Percentiles rank a stretch among this genome's conserved stretches.
phyloP scores from a whole-genome alignment of 805 yeast species.

The Wickerhamomyces kurtzmanii region DNA sequence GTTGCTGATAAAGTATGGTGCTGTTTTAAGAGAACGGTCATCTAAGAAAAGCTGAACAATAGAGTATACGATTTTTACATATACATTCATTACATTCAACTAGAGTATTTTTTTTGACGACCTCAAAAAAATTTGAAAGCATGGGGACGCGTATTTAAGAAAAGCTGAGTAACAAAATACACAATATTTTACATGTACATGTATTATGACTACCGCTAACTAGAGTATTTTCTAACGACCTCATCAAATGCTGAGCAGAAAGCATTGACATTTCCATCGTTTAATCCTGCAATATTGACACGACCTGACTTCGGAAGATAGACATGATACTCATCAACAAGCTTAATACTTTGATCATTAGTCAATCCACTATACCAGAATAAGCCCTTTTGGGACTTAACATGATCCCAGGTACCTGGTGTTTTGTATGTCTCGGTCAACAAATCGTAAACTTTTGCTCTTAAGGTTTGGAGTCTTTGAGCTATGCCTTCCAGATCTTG shows the following conservation, averaged over 20 bases:
- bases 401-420: constrained; percentile 68
- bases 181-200: not conserved
- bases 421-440: constrained; percentile 41
- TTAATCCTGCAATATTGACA: constrained; percentile 72
- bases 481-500: constrained; percentile 61
- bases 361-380: constrained; percentile 72
- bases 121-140: too few species aligned
- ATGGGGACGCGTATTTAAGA: too few species aligned
- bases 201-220: not conserved
- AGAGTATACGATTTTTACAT: too few species aligned
- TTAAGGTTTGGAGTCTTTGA: constrained; percentile 57
- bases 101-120: too few species aligned
- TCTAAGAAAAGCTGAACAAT: too few species aligned
- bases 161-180: constrained; percentile 1
- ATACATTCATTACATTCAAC: too few species aligned
- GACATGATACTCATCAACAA: constrained; percentile 58
- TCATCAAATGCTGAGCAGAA: constrained; percentile 49
- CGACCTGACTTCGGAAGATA: constrained; percentile 76
- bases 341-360: constrained; percentile 52
- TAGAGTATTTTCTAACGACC: constrained; percentile 27
- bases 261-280: constrained; percentile 55
- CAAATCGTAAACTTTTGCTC: constrained; percentile 46
- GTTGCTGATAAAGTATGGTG: constrained; percentile 29
- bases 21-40: constrained; percentile 18
- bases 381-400: constrained; percentile 77